Conservation (phyloP, 139 green algal species). For the Yamagishiella unicocca region DNA sequence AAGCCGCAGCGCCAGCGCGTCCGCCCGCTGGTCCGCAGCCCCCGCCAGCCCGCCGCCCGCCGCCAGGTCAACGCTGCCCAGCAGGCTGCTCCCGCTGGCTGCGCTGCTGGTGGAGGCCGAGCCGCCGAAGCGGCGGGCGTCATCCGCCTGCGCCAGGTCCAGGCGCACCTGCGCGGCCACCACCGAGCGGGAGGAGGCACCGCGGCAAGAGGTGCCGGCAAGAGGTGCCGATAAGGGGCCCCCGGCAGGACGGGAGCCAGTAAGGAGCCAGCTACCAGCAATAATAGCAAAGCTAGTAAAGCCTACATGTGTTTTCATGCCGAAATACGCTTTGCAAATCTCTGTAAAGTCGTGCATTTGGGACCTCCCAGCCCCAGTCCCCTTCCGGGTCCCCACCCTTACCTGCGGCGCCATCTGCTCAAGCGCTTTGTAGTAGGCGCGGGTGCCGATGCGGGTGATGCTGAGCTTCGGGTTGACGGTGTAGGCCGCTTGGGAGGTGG, state of each 20-base stretch:
- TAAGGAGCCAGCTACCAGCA: too few relatives aligned
- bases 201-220: neutral
- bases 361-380: neutral
- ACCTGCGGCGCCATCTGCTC: constrained; percentile 74
- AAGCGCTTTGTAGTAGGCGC: constrained; percentile 78
- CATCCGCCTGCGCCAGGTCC: constrained; percentile 79
- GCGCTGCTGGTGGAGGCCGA: neutral
- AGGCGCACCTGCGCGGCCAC: constrained; percentile 65
- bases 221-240: too few relatives aligned
- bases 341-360: neutral
- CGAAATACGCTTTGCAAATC: too few relatives aligned
- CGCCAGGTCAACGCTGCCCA: constrained; percentile 13
- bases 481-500: too few relatives aligned
- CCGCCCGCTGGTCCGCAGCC: constrained; percentile 42
- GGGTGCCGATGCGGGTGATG: constrained; percentile 83
- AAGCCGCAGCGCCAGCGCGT: constrained; percentile 53
- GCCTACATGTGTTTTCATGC: too few relatives aligned
- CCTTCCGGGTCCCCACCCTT: neutral
- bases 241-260: too few relatives aligned
- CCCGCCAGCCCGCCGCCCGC: neutral
- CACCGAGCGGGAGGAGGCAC: neutral
- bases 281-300: too few relatives aligned
- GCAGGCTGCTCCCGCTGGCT: neutral
- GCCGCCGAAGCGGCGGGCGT: constrained; percentile 59
- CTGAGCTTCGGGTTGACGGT: constrained; percentile 69